Evolutionary conservation across 176 grass and related monocot species (phyloP).

Genomic region (Musa troglodytarum): DNA sequence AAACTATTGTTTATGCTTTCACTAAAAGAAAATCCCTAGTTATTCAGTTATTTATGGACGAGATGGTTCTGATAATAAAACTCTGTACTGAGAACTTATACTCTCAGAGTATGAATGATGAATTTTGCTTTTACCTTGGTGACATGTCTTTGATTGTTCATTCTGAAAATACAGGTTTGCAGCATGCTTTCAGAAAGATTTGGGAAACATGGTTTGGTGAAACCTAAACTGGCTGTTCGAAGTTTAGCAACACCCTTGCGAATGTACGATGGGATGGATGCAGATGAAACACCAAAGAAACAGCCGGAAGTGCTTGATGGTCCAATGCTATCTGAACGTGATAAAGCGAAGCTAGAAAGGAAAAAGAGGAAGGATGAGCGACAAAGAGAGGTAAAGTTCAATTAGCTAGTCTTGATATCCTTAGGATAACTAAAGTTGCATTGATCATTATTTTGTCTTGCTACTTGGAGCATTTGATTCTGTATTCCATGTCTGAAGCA

Average conservation of each 20-base stretch:
- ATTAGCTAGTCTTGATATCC: not conserved
- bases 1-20: too few species aligned
- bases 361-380: slow-evolving; percentile 90
- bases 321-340: slow-evolving; percentile 69
- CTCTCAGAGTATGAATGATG: not conserved
- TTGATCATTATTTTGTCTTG: not conserved
- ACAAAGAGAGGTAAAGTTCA: slow-evolving; percentile 62
- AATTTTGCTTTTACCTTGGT: not conserved
- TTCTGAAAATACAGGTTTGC: slow-evolving; percentile 53
- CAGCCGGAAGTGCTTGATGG: slow-evolving; percentile 63
- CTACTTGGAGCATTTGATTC: not conserved
- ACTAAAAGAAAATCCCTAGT: too few species aligned
- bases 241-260: slow-evolving; percentile 73
- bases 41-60: too few species aligned
- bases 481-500: not conserved
- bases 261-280: slow-evolving; percentile 88
- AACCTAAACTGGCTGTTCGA: slow-evolving; percentile 66
- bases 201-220: slow-evolving; percentile 67
- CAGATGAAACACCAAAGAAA: slow-evolving; percentile 53
- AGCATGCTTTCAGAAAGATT: slow-evolving; percentile 75
- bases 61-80: too few species aligned
- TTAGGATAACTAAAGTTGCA: not conserved
- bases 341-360: slow-evolving; percentile 78
- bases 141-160: not conserved
- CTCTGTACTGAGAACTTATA: not conserved